Conservation (phyloP, 805 yeast genomes). For the Wickerhamiella slavikovae region DNA sequence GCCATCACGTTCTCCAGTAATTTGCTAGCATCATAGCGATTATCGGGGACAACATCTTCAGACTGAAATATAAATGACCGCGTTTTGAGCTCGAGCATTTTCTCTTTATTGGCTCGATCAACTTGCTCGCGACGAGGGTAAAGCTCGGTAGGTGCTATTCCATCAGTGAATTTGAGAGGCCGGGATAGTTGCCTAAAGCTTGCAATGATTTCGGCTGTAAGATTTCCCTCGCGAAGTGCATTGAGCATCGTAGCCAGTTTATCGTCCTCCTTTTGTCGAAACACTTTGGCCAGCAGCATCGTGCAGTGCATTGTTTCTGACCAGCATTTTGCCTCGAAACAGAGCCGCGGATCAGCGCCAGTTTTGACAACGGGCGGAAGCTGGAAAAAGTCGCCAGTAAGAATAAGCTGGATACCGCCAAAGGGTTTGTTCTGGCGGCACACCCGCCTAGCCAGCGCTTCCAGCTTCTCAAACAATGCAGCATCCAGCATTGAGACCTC, state of each 20-base stretch:
- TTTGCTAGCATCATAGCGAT: conserved; percentile 13
- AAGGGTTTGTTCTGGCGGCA: conserved; percentile 43
- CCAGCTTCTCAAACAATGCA: conserved; percentile 45
- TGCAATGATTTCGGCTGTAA: conserved; percentile 27
- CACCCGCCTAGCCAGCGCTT: conserved; percentile 38
- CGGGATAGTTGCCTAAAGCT: conserved; percentile 36
- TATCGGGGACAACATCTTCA: conserved; percentile 21
- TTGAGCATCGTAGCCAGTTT: conserved; percentile 63
- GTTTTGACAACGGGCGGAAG: conserved; percentile 57
- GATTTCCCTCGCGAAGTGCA: conserved; percentile 51
- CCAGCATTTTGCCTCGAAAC: conserved; percentile 67
- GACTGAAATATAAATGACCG: conserved; percentile 24
- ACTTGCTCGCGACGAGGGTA: conserved; percentile 76
- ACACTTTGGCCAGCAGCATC: conserved; percentile 52
- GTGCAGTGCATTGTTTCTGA: conserved; percentile 33
- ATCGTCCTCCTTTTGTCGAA: conserved; percentile 56
- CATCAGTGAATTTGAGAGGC: conserved; percentile 37
- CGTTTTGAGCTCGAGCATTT: conserved; percentile 32
- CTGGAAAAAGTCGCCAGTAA: conserved; percentile 90
- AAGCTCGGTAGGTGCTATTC: conserved; percentile 72
- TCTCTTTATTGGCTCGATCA: conserved; percentile 41
- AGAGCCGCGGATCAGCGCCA: conserved; percentile 25
- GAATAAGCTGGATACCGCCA: conserved; percentile 79
- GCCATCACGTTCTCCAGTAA: conserved; percentile 52
- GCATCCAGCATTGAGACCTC: conserved; percentile 92